Conservation (phyloP, 169 alveolate genomes). For the Plasmodium malariae region DNA sequence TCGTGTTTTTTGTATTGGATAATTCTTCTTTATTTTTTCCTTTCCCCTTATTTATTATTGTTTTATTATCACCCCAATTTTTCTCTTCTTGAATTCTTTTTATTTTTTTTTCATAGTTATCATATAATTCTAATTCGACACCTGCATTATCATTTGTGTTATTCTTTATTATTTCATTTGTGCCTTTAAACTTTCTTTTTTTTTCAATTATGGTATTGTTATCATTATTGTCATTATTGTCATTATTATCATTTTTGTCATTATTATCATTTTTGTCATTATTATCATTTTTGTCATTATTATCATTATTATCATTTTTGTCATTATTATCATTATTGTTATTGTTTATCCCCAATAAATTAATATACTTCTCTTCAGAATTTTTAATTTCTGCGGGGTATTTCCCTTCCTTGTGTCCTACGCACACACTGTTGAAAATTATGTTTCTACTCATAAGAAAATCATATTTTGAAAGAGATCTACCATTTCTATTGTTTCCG, state of each 20-base stretch:
- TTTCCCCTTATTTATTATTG: neutral
- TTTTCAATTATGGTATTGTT: constrained; percentile 19
- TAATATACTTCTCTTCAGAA: constrained; percentile 5
- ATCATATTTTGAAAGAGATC: constrained; percentile 54
- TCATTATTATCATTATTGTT: too few species aligned
- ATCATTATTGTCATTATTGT: too few species aligned
- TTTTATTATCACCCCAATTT: neutral
- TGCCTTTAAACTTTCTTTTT: constrained; percentile 33
- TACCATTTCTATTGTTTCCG: neutral
- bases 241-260: too few species aligned
- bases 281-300: too few species aligned
- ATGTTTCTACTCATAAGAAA: constrained; percentile 40
- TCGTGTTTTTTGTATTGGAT: neutral
- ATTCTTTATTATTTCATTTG: constrained; percentile 4
- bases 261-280: too few species aligned
- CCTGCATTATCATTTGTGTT: constrained; percentile 9
- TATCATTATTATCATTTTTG: too few species aligned
- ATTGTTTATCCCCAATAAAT: constrained; percentile 3
- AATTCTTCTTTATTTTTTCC: neutral
- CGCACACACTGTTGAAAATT: constrained; percentile 11
- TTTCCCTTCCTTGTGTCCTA: constrained; percentile 36
- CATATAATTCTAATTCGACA: neutral
- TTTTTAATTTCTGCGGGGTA: neutral
- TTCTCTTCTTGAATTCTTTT: constrained; percentile 1
- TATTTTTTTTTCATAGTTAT: neutral